Conservation (phyloP, 805 yeast genomes). For the Kluyveromyces aestuarii region DNA sequence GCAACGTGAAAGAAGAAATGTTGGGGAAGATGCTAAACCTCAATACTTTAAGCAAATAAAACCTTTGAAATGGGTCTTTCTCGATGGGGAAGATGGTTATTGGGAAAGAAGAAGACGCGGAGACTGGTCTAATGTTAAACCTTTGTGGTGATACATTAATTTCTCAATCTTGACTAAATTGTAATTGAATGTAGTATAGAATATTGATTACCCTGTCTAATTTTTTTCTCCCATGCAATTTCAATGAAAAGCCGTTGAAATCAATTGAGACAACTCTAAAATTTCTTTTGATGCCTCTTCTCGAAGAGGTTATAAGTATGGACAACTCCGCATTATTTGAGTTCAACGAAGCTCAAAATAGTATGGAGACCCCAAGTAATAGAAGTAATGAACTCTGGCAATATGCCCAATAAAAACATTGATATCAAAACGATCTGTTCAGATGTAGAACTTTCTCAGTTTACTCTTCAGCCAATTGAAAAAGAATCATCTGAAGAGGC, state of each 20-base stretch:
- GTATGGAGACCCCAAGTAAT: too few relatives aligned
- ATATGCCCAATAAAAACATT: constrained; percentile 21
- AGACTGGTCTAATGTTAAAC: constrained; percentile 50
- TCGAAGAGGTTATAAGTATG: background rate
- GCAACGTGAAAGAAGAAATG: constrained; percentile 71
- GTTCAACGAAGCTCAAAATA: too few relatives aligned
- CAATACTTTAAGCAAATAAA: constrained; percentile 44
- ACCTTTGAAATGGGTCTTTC: constrained; percentile 44
- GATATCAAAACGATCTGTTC: constrained; percentile 28
- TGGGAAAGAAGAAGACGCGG: constrained; percentile 67
- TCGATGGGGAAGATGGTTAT: constrained; percentile 53
- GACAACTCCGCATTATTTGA: too few relatives aligned
- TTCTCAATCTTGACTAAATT: background rate
- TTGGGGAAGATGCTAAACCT: constrained; percentile 44
- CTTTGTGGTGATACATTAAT: constrained; percentile 46
- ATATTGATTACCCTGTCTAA: background rate
- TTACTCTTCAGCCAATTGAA: constrained; percentile 16
- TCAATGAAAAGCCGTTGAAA: background rate
- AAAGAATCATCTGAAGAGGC: background rate
- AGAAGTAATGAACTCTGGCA: background rate
- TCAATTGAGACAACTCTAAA: background rate
- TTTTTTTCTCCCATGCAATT: background rate
- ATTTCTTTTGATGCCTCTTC: background rate
- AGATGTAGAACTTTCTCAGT: constrained; percentile 25
- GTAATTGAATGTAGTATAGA: background rate